A percentile compares a stretch with the other conserved stretches of the same genome.
Evolutionary conservation across 2,329 filamentous ascomycete genomes (phyloP).

Genomic region (Venturia aucupariae): DNA sequence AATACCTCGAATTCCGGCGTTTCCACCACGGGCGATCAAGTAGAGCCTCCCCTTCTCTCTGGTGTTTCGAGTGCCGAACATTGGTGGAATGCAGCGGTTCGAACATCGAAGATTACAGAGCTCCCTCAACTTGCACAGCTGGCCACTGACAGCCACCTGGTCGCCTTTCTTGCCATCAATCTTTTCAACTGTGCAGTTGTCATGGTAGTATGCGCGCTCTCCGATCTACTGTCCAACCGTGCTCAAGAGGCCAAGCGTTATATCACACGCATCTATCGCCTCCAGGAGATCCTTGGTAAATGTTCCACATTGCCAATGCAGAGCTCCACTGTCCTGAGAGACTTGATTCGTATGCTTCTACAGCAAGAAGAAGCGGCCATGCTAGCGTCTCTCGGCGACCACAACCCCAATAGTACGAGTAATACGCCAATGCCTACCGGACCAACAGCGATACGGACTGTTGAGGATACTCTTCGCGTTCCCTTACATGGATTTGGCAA

Average conservation of each 20-base stretch:
- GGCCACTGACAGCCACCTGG: slow-evolving; percentile 35
- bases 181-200: slow-evolving; percentile 38
- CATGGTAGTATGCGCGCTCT: slow-evolving; percentile 33
- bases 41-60: slow-evolving; percentile 14
- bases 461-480: neutral
- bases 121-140: slow-evolving; percentile 27
- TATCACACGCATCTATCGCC: slow-evolving; percentile 33
- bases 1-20: neutral
- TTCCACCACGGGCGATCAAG: neutral
- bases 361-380: neutral
- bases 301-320: slow-evolving; percentile 30
- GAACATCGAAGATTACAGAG: slow-evolving; percentile 31
- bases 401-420: neutral
- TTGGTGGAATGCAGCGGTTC: slow-evolving; percentile 31
- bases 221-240: slow-evolving; percentile 33
- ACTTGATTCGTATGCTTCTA: slow-evolving; percentile 15
- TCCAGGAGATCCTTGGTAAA: slow-evolving; percentile 30
- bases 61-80: slow-evolving; percentile 22
- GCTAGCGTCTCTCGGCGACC: neutral
- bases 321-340: slow-evolving; percentile 22
- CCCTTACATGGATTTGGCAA: neutral
- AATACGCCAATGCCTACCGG: neutral
- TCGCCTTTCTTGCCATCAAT: slow-evolving; percentile 37
- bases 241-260: slow-evolving; percentile 36
- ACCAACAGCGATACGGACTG: neutral